A percentile compares a stretch with the other conserved stretches of the same genome.
These are phyloP conservation scores for Nyssa sinensis DNA, from an alignment of 148 eudicot species.

Conservation along the genomic window DNA sequence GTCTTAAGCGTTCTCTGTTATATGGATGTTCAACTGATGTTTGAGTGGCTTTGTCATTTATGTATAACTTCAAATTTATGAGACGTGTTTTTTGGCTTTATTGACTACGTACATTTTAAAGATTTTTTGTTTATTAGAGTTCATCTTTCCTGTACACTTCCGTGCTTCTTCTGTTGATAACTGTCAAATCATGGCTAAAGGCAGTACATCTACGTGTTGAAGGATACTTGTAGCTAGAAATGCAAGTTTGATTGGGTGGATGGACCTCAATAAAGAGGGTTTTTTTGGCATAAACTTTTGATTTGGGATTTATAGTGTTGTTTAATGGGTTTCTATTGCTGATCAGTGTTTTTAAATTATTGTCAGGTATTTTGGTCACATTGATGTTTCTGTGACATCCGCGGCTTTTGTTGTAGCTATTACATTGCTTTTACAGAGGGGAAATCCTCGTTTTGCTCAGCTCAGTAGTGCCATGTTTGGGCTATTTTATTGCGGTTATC, in stretches of 20 bases:
- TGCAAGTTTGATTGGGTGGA: neutral
- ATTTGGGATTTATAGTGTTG: neutral
- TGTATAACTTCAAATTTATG: no score
- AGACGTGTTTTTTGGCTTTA: no score
- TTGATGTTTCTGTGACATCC: conserved; percentile 89
- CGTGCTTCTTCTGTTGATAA: neutral
- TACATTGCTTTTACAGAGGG: conserved; percentile 86
- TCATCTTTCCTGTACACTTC: neutral
- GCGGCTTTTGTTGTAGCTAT: conserved; percentile 84
- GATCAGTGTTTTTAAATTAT: conserved; percentile 9
- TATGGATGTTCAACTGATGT: no score
- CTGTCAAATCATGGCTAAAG: no score
- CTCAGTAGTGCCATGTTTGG: conserved; percentile 94
- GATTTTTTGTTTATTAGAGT: no score
- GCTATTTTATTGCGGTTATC: conserved; percentile 91
- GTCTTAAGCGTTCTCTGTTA: no score
- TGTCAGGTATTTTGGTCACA: conserved; percentile 71
- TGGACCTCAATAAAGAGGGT: neutral
- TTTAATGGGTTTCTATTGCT: neutral
- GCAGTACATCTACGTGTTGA: neutral
- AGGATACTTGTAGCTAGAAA: neutral
- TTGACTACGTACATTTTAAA: no score
- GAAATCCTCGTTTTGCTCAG: conserved; percentile 93
- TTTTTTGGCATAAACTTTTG: neutral
- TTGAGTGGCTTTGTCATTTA: no score